phyloP scores from a whole-genome alignment of 495 filamentous ascomycete genomes.

The Neurospora tetraspora region DNA sequence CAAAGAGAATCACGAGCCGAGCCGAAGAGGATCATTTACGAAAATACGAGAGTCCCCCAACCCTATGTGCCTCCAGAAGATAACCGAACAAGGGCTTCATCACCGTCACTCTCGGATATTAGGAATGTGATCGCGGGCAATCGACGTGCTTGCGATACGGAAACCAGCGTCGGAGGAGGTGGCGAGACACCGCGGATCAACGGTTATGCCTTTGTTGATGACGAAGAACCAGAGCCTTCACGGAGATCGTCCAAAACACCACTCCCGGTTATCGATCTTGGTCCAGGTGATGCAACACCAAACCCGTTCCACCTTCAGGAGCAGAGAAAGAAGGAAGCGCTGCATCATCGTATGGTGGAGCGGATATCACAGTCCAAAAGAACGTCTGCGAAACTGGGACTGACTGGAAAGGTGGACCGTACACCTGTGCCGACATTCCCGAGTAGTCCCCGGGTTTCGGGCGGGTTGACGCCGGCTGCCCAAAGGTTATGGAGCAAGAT shows the following conservation, averaged over 20 bases:
- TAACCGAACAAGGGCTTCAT: constrained; percentile 43
- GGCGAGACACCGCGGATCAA: constrained; percentile 79
- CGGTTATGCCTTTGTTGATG: constrained; percentile 90
- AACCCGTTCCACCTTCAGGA: constrained; percentile 79
- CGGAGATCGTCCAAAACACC: not conserved
- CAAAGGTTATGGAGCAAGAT: constrained; percentile 65
- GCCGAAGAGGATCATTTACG: constrained; percentile 69
- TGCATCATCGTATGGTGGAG: constrained; percentile 90
- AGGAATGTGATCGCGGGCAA: constrained; percentile 78
- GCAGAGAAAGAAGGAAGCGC: constrained; percentile 64
- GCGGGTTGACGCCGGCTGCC: constrained; percentile 64
- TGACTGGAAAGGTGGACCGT: constrained; percentile 46
- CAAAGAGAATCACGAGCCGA: constrained; percentile 62
- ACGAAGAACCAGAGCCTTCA: constrained; percentile 45
- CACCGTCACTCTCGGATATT: constrained; percentile 77
- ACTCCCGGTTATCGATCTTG: constrained; percentile 37
- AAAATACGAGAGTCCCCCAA: constrained; percentile 65
- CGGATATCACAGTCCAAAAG: constrained; percentile 65
- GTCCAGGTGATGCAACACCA: constrained; percentile 48
- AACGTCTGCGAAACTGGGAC: constrained; percentile 32
- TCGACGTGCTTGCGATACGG: constrained; percentile 51
- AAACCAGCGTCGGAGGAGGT: constrained; percentile 51
- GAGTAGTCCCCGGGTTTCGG: constrained; percentile 58
- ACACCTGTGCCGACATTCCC: constrained; percentile 62
- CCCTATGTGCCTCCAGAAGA: constrained; percentile 20